Evolutionary conservation across 164 flowering plant genomes (phyloP).

Genomic region (Nelumbo lutea): DNA sequence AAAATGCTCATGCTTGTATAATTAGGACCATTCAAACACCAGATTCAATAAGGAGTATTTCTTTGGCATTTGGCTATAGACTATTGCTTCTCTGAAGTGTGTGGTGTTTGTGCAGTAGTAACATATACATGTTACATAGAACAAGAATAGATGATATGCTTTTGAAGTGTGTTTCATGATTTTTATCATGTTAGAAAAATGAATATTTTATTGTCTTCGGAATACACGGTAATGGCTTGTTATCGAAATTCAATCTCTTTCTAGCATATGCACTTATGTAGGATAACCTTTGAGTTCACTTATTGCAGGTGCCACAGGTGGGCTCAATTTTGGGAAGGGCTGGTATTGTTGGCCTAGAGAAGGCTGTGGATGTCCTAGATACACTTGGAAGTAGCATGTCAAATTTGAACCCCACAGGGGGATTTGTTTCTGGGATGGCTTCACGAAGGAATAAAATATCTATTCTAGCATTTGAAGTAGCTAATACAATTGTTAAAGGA

Average conservation of each 20-base stretch:
- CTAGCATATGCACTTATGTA: conserved; percentile 8
- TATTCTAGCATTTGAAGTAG: conserved; percentile 39
- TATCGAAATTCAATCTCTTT: conserved; percentile 17
- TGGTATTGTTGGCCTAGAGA: conserved; percentile 25
- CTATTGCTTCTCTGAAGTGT: no score
- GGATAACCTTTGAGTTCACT: not conserved
- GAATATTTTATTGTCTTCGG: not conserved
- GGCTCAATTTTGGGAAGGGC: conserved; percentile 30
- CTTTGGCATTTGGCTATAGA: no score
- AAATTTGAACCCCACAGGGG: conserved; percentile 21
- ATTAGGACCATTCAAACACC: no score
- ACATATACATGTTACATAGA: no score
- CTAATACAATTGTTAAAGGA: conserved; percentile 38
- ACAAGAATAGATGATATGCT: no score
- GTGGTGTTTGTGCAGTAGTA: no score
- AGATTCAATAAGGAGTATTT: no score
- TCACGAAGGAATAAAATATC: conserved; percentile 27
- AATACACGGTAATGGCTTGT: conserved; percentile 28
- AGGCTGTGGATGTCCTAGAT: conserved; percentile 33
- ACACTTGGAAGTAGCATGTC: conserved; percentile 37
- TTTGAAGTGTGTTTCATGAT: no score
- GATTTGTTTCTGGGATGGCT: conserved; percentile 21
- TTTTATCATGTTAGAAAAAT: no score
- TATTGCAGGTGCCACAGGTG: conserved; percentile 27
- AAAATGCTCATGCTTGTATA: no score